Base-by-base conservation (phyloP, 345 rosid species). In the Arabidopsis suecica region DNA sequence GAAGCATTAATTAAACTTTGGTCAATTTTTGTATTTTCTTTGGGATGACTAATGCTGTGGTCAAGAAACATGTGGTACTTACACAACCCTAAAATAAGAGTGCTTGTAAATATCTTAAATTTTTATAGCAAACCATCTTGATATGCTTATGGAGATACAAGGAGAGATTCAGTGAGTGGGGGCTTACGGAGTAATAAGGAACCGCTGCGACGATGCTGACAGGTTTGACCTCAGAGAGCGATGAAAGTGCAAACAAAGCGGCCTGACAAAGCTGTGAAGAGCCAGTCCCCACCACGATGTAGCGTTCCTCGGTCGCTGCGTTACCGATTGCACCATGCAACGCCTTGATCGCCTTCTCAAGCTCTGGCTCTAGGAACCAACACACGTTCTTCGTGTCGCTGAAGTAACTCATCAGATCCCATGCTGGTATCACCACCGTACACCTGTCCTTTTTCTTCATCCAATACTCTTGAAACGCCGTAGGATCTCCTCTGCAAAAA, bases 331-430 rank as follows among this genome's bases (percentile, higher is more conserved):
- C 78, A 6, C 78, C 50, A 73, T 94, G 97, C 50, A 94, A 36
- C 23, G 83, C 61, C 80, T 83, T 79, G 83, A 94, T 86, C 9
- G 98, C 85, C 13, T 77, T 82, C 2, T 58, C 85, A n/a, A 94
- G 88, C 65, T 78, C 81, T 14, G 90, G 88, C 78, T 78, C 85
- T 77, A 94, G 50, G 65, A 86, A 94, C 98, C 98, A 91, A 82
- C 98, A 94, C 20, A 86, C 6, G 45, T 68, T 80, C 13, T 44
- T 54, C 1, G 22, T 14, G 37, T 88, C 85, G 57, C 91, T 83
- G 83, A 86, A 85, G 81, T 91, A 94, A 62, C 98, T 94, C 97
- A 94, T 90, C 80, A 78, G 50, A n/a, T 90, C 88, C 33, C 82
- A 71, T 11, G 86, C 93, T 5, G 72, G 40, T 18, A 94, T 86